Evolutionary conservation across 495 filamentous ascomycete species (phyloP).

Genomic region (Diplogelasinospora grovesii): DNA sequence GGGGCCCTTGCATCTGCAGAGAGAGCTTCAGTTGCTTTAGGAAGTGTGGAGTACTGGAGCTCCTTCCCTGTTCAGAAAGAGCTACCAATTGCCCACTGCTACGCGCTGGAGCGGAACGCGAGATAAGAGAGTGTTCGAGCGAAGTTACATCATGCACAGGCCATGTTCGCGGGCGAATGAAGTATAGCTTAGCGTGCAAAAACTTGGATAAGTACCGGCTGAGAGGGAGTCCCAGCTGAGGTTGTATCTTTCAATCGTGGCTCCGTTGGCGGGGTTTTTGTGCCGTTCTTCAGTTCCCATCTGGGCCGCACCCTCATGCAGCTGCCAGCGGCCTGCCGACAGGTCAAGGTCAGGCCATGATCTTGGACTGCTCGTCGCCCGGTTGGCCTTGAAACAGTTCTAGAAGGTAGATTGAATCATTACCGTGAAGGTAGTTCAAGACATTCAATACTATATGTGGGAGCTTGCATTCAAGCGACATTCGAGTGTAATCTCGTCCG

Average conservation of each 20-base stretch:
- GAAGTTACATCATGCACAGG: conserved; percentile 7
- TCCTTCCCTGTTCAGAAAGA: conserved; percentile 11
- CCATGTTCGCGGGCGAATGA: not conserved
- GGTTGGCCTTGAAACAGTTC: no score
- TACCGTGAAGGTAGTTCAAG: no score
- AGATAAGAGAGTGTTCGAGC: not conserved
- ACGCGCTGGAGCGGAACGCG: conserved; percentile 12
- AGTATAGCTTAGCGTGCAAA: conserved; percentile 6
- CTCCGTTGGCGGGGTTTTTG: conserved; percentile 3
- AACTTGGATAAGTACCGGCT: conserved; percentile 2
- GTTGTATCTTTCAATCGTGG: conserved; percentile 1
- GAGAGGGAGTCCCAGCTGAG: not conserved
- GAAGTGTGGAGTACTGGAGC: conserved; percentile 17
- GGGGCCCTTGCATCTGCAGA: conserved; percentile 11
- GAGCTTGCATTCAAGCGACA: not conserved
- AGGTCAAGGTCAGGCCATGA: not conserved
- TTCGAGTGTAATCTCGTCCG: not conserved
- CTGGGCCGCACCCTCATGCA: not conserved
- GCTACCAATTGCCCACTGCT: not conserved
- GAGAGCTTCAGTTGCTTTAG: conserved; percentile 12
- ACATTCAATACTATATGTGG: conserved; percentile 4
- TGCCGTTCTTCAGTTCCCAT: conserved; percentile 3
- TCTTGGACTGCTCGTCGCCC: no score
- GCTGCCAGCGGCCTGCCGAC: conserved; percentile 6
- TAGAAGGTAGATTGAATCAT: no score